Evolutionary conservation across 164 flowering plant genomes (phyloP).

Genomic region (Kingdonia uniflora): DNA sequence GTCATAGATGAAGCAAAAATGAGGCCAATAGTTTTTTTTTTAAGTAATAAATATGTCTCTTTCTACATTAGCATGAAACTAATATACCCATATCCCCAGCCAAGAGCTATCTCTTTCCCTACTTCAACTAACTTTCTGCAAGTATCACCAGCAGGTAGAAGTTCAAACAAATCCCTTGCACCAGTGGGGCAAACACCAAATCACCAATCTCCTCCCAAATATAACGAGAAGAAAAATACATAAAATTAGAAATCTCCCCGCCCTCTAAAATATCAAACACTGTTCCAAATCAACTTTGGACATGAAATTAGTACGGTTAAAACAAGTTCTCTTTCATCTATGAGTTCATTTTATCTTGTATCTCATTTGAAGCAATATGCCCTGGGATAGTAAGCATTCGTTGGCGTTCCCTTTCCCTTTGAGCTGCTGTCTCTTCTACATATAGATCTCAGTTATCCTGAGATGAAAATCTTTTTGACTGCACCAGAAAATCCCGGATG

Average conservation of each 20-base stretch:
- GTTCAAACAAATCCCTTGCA: slow-evolving; percentile 18
- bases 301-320: background rate
- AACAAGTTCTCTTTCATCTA: slow-evolving; percentile 15
- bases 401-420: slow-evolving; percentile 79
- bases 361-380: slow-evolving; percentile 86
- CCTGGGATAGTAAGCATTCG: slow-evolving; percentile 90
- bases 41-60: no score
- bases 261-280: slow-evolving; percentile 14
- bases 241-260: slow-evolving; percentile 4
- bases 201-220: slow-evolving; percentile 8
- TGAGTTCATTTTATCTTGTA: slow-evolving; percentile 97
- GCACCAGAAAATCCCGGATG: slow-evolving; percentile 90
- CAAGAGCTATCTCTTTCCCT: no score
- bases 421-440: slow-evolving; percentile 96
- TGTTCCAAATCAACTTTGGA: slow-evolving; percentile 4
- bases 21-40: no score
- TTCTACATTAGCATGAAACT: no score
- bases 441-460: slow-evolving; percentile 98
- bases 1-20: no score
- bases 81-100: no score
- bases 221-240: slow-evolving; percentile 5
- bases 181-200: slow-evolving; percentile 1
- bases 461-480: slow-evolving; percentile 94
- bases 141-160: slow-evolving; percentile 38
- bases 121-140: slow-evolving; percentile 27